Conservation (phyloP, 2,329 filamentous ascomycete genomes). For the Pseudogymnoascus sp. region DNA sequence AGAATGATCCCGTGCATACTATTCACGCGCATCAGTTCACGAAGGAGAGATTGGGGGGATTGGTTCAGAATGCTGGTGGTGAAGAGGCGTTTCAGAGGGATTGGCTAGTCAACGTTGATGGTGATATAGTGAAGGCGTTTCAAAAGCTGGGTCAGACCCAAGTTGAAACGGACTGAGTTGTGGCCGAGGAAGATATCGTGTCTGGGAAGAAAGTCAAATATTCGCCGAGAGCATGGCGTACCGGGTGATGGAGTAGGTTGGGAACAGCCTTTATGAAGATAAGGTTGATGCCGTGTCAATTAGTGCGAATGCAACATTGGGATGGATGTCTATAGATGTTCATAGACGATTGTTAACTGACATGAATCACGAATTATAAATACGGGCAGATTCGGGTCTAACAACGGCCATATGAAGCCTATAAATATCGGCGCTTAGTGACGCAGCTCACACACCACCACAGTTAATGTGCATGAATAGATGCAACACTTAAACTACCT, state of each 20-base stretch:
- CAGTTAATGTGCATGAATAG: neutral
- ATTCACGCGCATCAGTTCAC: slow-evolving; percentile 58
- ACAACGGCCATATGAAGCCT: neutral
- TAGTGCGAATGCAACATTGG: neutral
- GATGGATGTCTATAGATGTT: neutral
- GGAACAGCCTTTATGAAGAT: neutral
- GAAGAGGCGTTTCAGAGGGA: slow-evolving; percentile 56
- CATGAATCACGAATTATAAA: neutral
- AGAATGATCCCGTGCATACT: slow-evolving; percentile 58
- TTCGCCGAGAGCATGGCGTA: neutral
- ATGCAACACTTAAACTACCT: neutral
- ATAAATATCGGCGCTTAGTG: neutral
- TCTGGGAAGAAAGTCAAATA: neutral
- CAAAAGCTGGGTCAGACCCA: slow-evolving; percentile 28
- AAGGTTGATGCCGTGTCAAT: neutral
- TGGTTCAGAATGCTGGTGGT: slow-evolving; percentile 54
- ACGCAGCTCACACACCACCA: neutral
- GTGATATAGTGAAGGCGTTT: slow-evolving; percentile 61
- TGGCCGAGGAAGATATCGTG: neutral
- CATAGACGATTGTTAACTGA: neutral
- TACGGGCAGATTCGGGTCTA: neutral
- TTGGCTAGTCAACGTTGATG: slow-evolving; percentile 68
- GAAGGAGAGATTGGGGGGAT: slow-evolving; percentile 47
- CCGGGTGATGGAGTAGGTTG: neutral
- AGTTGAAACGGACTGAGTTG: neutral